Percentiles rank a stretch among this genome's conserved stretches.
phyloP scores from a whole-genome alignment of 106 monocot genomes.

The Acanthochlamys bracteata region DNA sequence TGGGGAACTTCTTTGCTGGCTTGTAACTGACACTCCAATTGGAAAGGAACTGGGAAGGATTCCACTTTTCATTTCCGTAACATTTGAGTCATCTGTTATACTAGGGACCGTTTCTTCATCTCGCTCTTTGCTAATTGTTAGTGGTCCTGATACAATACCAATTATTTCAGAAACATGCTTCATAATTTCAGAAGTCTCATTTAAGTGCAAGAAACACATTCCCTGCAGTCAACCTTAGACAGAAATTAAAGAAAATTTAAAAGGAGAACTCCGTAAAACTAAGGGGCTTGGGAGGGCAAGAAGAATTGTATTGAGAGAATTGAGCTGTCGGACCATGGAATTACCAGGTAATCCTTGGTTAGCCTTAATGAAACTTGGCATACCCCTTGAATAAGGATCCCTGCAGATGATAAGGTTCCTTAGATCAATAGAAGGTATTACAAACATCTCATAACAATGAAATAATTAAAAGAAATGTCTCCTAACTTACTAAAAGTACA shows the following conservation, averaged over 20 bases:
- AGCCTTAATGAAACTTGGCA: constrained; percentile 19
- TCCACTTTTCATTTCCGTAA: not conserved
- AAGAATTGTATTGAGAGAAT: not conserved
- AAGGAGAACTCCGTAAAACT: too few relatives aligned
- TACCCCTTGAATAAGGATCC: constrained; percentile 51
- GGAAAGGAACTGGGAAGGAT: not conserved
- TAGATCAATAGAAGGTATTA: not conserved
- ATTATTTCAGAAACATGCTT: too few relatives aligned
- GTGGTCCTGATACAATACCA: constrained; percentile 13
- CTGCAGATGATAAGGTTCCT: constrained; percentile 19
- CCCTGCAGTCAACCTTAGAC: too few relatives aligned
- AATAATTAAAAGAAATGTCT: not conserved
- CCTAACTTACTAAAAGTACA: not conserved
- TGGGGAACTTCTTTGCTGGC: constrained; percentile 24
- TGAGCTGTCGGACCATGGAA: not conserved
- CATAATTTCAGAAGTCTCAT: too few relatives aligned
- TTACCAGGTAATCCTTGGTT: constrained; percentile 25
- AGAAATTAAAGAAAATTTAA: too few relatives aligned
- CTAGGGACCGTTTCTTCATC: constrained; percentile 13
- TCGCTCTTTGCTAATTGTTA: constrained; percentile 9
- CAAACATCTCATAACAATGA: not conserved
- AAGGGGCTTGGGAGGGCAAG: not conserved
- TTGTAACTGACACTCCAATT: constrained; percentile 13
- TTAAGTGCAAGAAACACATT: too few relatives aligned
- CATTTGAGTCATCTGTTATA: constrained; percentile 10